Conservation (phyloP, 768 basidiomycete genomes). For the Tremella yokohamensis region DNA sequence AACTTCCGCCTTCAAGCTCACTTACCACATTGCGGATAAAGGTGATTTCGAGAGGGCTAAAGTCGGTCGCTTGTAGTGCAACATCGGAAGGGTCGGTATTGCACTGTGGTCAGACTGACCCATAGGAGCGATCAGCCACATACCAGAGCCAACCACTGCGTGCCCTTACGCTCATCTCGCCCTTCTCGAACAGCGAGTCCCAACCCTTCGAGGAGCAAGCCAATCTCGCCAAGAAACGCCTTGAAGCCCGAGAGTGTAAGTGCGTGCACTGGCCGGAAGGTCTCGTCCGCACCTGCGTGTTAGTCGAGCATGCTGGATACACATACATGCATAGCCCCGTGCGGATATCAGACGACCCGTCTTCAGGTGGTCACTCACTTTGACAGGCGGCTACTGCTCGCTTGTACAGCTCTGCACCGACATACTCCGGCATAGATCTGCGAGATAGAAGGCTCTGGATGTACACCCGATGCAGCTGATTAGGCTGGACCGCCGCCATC, state of each 20-base stretch:
- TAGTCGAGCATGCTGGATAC: no score
- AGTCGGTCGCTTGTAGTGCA: conserved; percentile 32
- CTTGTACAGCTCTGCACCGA: conserved; percentile 43
- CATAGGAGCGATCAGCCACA: conserved; percentile 13
- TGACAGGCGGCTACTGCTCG: conserved; percentile 32
- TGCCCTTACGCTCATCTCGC: conserved; percentile 32
- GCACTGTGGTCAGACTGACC: conserved; percentile 21
- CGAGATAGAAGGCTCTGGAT: conserved; percentile 43
- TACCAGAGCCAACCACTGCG: conserved; percentile 34
- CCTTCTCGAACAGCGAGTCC: conserved; percentile 32
- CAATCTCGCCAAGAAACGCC: conserved; percentile 30
- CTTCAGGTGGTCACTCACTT: conserved; percentile 19
- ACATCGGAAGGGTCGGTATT: conserved; percentile 37
- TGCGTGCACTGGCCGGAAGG: conserved; percentile 20
- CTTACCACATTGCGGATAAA: conserved; percentile 39
- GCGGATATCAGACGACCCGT: no score
- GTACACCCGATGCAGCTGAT: conserved; percentile 39
- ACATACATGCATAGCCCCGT: no score
- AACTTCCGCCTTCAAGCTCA: neutral
- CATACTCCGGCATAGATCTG: conserved; percentile 28
- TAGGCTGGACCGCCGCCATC: conserved; percentile 8
- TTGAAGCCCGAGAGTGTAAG: conserved; percentile 16
- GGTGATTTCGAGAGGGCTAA: conserved; percentile 37
- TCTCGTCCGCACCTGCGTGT: conserved; percentile 9
- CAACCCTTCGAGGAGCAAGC: conserved; percentile 26